phyloP scores from a whole-genome alignment of 352 stramenopile genomes.

The Lagenidium giganteum region DNA sequence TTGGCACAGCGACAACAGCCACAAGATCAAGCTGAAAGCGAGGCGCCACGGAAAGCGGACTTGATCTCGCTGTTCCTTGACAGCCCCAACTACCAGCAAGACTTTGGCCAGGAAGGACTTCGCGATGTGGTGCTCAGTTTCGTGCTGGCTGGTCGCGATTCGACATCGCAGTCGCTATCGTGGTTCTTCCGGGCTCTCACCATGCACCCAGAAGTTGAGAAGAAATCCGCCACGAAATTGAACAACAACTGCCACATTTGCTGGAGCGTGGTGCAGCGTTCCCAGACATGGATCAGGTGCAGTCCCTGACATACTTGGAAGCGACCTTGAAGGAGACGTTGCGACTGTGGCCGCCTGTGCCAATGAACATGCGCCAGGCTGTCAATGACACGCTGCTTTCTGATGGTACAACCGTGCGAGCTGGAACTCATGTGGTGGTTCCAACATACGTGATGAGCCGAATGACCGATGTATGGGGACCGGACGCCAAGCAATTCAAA shows the following conservation, averaged over 20 bases:
- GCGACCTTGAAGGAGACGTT: conserved; percentile 30
- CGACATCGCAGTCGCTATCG: conserved; percentile 53
- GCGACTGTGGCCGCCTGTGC: conserved; percentile 28
- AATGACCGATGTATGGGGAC: conserved; percentile 22
- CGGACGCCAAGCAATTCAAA: conserved; percentile 23
- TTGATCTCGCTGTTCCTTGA: conserved; percentile 25
- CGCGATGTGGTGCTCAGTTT: conserved; percentile 77
- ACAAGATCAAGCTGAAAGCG: too few relatives aligned
- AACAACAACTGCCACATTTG: conserved; percentile 11
- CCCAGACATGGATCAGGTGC: conserved; percentile 27
- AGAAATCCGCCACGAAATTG: conserved; percentile 40
- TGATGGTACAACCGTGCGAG: conserved; percentile 18
- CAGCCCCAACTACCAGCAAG: conserved; percentile 1
- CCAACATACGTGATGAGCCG: conserved; percentile 25
- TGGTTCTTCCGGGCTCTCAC: conserved; percentile 67
- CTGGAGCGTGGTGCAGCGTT: conserved; percentile 1
- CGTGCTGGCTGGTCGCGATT: conserved; percentile 71
- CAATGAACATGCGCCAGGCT: conserved; percentile 16
- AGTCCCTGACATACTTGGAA: conserved; percentile 34
- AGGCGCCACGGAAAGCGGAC: background rate
- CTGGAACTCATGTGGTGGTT: conserved; percentile 13
- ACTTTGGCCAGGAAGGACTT: conserved; percentile 26
- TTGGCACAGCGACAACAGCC: too few relatives aligned
- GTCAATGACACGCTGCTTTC: conserved; percentile 20
- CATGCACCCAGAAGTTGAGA: conserved; percentile 33